Evolutionary conservation across 495 filamentous ascomycete genomes (phyloP).

Genomic region (Saxophila tyrrhenica): DNA sequence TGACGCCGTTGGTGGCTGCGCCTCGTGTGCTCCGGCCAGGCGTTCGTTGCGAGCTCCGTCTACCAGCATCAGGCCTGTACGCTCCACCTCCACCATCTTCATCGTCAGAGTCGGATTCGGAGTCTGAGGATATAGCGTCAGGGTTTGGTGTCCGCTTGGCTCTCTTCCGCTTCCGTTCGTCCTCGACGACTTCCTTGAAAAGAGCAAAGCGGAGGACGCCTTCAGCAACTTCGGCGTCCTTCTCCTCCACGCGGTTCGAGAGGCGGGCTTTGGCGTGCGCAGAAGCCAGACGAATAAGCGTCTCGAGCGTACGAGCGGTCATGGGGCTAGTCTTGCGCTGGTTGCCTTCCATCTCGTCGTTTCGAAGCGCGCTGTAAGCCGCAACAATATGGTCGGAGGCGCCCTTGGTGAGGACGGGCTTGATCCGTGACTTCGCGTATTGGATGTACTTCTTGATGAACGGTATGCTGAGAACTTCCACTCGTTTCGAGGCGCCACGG

Average conservation of each 20-base stretch:
- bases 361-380: conserved; percentile 87
- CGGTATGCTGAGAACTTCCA: conserved; percentile 90
- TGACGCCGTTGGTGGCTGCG: conserved; percentile 2
- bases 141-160: conserved; percentile 28
- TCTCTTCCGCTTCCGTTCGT: conserved; percentile 62
- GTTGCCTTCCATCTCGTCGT: conserved; percentile 91
- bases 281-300: conserved; percentile 89
- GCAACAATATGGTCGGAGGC: conserved; percentile 85
- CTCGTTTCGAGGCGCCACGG: conserved; percentile 59
- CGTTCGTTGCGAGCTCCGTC: conserved; percentile 4
- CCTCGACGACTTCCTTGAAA: conserved; percentile 93
- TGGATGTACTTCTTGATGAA: conserved; percentile 99
- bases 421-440: conserved; percentile 87
- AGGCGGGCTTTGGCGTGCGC: conserved; percentile 91
- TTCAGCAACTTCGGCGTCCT: conserved; percentile 81
- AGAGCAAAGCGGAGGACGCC: conserved; percentile 86
- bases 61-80: conserved; percentile 5
- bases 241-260: conserved; percentile 83
- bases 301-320: conserved; percentile 95
- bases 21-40: conserved; percentile 5
- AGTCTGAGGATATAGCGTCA: conserved; percentile 30
- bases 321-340: conserved; percentile 88
- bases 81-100: conserved; percentile 34
- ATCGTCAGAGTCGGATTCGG: conserved; percentile 39
- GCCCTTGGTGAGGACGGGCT: conserved; percentile 83